These are phyloP conservation scores for Ilex paraguariensis DNA, from an alignment of 305 asterid species.

Conservation along the genomic window DNA sequence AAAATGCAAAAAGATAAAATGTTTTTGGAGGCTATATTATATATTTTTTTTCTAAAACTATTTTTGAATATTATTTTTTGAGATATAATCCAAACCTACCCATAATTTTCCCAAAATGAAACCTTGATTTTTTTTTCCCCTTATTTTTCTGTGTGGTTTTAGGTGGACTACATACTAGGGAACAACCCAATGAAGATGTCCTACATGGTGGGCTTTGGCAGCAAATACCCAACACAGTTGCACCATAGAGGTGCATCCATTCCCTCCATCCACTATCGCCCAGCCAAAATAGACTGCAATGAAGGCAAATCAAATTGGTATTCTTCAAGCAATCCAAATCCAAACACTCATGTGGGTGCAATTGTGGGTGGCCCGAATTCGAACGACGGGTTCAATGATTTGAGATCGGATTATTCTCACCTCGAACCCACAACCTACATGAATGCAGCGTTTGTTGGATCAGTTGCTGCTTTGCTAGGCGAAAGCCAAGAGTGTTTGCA, in stretches of 20 bases:
- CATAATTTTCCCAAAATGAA: too few relatives aligned
- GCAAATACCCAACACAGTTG: conserved; percentile 45
- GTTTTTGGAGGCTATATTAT: too few relatives aligned
- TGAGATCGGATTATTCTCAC: conserved; percentile 49
- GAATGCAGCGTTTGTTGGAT: conserved; percentile 69
- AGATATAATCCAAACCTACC: too few relatives aligned
- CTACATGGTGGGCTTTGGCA: conserved; percentile 69
- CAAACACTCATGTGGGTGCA: conserved; percentile 64
- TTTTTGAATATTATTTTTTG: too few relatives aligned
- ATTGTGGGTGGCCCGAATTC: conserved; percentile 68
- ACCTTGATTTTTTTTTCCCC: too few relatives aligned
- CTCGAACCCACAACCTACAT: conserved; percentile 62
- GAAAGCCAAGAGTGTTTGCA: conserved; percentile 8
- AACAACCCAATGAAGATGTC: conserved; percentile 60
- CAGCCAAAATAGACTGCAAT: conserved; percentile 41
- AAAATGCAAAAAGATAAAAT: too few relatives aligned
- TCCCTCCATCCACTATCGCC: conserved; percentile 41
- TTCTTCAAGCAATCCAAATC: conserved; percentile 40
- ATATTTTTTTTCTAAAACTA: too few relatives aligned
- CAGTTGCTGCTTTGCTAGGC: conserved; percentile 41
- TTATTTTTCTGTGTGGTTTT: not conserved
- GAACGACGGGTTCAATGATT: conserved; percentile 43
- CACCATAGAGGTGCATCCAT: conserved; percentile 80
- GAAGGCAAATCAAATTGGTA: conserved; percentile 45
- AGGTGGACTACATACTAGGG: conserved; percentile 73